A percentile compares a stretch with the other conserved stretches of the same genome.
These are phyloP conservation scores for Kwoniella sp. DNA, from an alignment of 768 basidiomycete genomes.

Conservation along the genomic window DNA sequence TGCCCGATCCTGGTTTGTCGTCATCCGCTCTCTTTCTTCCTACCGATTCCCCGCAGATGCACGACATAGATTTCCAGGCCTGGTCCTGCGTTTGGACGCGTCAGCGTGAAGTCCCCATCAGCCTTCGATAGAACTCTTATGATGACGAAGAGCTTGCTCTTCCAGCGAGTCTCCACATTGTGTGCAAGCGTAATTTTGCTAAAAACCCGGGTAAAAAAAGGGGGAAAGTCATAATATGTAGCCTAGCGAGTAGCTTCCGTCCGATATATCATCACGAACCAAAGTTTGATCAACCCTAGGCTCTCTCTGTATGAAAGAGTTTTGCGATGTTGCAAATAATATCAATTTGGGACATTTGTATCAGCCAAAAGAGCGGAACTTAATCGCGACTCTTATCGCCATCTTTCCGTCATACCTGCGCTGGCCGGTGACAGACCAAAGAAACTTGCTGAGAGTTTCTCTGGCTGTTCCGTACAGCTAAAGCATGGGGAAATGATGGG, in stretches of 20 bases:
- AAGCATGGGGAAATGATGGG: conserved; percentile 55
- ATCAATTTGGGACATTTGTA: conserved; percentile 81
- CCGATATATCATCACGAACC: conserved; percentile 67
- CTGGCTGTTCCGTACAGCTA: conserved; percentile 18
- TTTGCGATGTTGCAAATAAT: background rate
- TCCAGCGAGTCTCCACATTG: too few species aligned
- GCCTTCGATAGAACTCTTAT: too few species aligned
- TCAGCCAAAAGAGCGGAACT: conserved; percentile 68
- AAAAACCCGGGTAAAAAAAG: background rate
- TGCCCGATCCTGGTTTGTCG: conserved; percentile 30
- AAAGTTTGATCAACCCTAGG: conserved; percentile 78
- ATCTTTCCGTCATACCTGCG: background rate
- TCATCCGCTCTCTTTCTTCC: conserved; percentile 58
- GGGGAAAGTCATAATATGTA: conserved; percentile 61
- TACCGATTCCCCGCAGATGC: conserved; percentile 79
- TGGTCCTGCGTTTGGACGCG: too few species aligned
- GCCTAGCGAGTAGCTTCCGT: conserved; percentile 86
- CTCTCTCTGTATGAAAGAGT: background rate
- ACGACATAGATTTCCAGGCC: conserved; percentile 69
- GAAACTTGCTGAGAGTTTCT: conserved; percentile 70
- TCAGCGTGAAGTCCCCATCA: too few species aligned
- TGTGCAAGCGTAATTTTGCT: background rate
- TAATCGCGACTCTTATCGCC: conserved; percentile 8
- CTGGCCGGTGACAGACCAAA: background rate
- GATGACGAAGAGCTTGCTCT: too few species aligned